These are phyloP conservation scores for Paraphaeosphaeria sporulosa DNA, from an alignment of 2,329 filamentous ascomycete genomes.

Conservation along the genomic window DNA sequence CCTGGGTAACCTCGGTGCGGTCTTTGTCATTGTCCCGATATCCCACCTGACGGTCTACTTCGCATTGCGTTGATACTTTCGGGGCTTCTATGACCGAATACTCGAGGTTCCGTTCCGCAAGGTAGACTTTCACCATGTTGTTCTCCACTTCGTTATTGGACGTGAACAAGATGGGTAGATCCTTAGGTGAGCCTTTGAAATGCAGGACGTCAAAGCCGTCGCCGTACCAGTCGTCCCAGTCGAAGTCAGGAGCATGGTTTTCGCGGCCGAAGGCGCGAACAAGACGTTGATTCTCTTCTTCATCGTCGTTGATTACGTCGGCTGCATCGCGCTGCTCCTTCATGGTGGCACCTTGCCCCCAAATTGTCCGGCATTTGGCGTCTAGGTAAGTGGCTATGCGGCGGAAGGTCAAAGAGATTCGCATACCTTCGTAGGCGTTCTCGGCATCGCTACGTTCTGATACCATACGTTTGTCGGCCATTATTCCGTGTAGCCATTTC, in stretches of 20 bases:
- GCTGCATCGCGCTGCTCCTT: constrained; percentile 70
- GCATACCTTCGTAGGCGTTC: constrained; percentile 73
- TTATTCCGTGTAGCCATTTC: constrained; percentile 91
- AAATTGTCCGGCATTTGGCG: constrained; percentile 71
- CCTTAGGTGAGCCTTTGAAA: constrained; percentile 43
- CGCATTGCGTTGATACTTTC: constrained; percentile 26
- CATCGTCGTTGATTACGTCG: constrained; percentile 73
- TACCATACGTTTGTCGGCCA: constrained; percentile 78
- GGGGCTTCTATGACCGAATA: constrained; percentile 28
- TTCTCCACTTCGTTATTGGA: constrained; percentile 40
- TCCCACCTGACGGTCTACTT: constrained; percentile 30
- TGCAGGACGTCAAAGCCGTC: constrained; percentile 84
- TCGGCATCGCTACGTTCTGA: constrained; percentile 75
- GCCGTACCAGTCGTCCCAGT: constrained; percentile 81
- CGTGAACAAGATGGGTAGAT: constrained; percentile 50
- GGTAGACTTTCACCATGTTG: constrained; percentile 42
- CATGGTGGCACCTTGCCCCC: constrained; percentile 85
- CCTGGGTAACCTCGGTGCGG: constrained; percentile 41
- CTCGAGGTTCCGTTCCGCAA: constrained; percentile 34
- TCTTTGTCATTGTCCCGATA: constrained; percentile 45
- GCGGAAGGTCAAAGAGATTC: constrained; percentile 92
- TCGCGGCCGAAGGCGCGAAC: constrained; percentile 83
- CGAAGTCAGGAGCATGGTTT: constrained; percentile 74
- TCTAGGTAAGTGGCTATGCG: constrained; percentile 86
- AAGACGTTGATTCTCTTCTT: constrained; percentile 70